Conservation (phyloP, 257 asterid species). For the Cynanchum wilfordii region DNA sequence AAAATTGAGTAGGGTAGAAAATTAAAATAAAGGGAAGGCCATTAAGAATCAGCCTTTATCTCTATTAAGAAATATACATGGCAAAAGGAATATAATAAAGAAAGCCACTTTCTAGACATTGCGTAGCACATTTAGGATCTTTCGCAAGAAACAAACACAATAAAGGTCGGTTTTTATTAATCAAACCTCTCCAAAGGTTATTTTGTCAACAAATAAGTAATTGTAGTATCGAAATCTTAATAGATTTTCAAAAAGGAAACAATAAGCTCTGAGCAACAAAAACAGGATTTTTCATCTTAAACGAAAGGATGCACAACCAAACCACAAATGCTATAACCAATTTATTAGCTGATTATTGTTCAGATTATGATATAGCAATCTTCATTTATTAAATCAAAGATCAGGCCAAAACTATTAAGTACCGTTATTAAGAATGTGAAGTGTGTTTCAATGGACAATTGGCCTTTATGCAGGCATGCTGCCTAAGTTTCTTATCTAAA, state of each 20-base stretch:
- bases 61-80: neutral
- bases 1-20: conserved; percentile 4
- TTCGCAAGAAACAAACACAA: neutral
- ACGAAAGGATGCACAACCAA: neutral
- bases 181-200: neutral
- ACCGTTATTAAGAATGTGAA: neutral
- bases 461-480: too few species aligned
- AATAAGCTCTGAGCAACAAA: neutral
- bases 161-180: neutral
- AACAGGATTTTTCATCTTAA: too few species aligned
- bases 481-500: neutral
- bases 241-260: neutral
- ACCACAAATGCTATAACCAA: neutral
- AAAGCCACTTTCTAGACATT: neutral
- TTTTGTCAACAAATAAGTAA: neutral
- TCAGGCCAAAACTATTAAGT: neutral
- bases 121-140: neutral
- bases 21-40: neutral
- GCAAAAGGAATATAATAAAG: neutral
- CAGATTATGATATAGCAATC: neutral
- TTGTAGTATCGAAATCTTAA: neutral
- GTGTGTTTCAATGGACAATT: neutral
- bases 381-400: neutral
- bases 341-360: neutral
- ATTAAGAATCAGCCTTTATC: neutral